phyloP scores from a whole-genome alignment of 768 basidiomycete species.

The Fomitopsis pulvina region DNA sequence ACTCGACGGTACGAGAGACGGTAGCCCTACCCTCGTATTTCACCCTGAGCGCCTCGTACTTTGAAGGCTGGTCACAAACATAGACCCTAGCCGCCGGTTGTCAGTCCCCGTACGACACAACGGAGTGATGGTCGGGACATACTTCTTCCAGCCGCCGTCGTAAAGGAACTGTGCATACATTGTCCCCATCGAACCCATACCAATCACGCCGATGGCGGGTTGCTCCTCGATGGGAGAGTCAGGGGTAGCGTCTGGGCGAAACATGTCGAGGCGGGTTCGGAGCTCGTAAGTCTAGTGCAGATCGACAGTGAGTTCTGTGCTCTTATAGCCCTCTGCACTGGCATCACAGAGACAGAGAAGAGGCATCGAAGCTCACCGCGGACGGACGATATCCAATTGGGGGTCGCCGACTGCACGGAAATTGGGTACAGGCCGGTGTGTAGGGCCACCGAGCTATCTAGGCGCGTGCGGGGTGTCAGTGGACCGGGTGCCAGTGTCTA shows the following conservation, averaged over 20 bases:
- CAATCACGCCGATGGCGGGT: constrained; percentile 84
- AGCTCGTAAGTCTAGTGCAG: too few relatives aligned
- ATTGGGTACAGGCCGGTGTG: background rate
- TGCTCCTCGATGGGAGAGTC: constrained; percentile 41
- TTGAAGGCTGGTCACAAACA: constrained; percentile 81
- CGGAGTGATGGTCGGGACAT: constrained; percentile 10
- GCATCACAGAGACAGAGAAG: too few relatives aligned
- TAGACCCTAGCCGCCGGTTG: constrained; percentile 51
- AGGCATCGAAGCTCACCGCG: constrained; percentile 4
- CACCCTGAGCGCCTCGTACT: constrained; percentile 53
- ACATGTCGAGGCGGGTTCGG: background rate
- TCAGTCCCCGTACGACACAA: background rate
- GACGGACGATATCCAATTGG: background rate
- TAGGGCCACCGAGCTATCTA: background rate
- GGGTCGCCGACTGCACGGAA: background rate
- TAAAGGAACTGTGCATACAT: constrained; percentile 86
- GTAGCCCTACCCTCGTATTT: constrained; percentile 51
- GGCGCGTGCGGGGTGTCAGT: background rate
- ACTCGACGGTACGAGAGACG: background rate
- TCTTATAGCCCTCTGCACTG: too few relatives aligned
- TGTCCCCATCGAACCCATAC: constrained; percentile 96
- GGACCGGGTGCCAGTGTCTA: background rate
- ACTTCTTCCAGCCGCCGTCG: constrained; percentile 84
- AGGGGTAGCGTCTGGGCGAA: constrained; percentile 23
- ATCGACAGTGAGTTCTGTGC: too few relatives aligned